Conservation (phyloP, 192 early-diverging fungal species). For the Piromyces finnis region DNA sequence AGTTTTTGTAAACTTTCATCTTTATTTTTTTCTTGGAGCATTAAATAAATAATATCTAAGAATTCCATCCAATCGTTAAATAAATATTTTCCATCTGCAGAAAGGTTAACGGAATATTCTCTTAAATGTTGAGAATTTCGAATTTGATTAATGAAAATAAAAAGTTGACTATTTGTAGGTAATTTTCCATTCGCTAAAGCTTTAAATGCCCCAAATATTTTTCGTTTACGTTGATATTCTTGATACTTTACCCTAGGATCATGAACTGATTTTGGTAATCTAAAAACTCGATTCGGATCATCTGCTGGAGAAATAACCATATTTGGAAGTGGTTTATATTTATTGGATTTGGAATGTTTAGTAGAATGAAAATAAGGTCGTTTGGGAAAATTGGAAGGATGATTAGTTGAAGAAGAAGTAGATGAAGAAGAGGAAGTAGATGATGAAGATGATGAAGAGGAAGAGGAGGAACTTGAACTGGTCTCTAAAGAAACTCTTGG, state of each 20-base stretch:
- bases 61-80: constrained; percentile 5
- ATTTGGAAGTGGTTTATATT: not conserved
- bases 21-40: constrained; percentile 13
- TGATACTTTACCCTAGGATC: not conserved
- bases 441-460: too few relatives aligned
- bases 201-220: constrained; percentile 5
- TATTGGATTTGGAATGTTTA: not conserved
- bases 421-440: too few relatives aligned
- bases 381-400: too few relatives aligned
- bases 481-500: not conserved
- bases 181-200: constrained; percentile 14
- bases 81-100: not conserved
- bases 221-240: not conserved
- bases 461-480: not conserved
- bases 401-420: not conserved
- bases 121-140: not conserved
- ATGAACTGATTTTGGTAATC: not conserved
- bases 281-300: not conserved
- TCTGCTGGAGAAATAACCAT: not conserved
- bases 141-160: constrained; percentile 5
- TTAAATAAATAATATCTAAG: not conserved
- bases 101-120: not conserved
- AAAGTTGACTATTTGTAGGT: constrained; percentile 17
- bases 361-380: too few relatives aligned
- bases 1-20: constrained; percentile 13